These are phyloP conservation scores for Crucibulum parvulum DNA, from an alignment of 1,284 basidiomycete species.

Conservation along the genomic window DNA sequence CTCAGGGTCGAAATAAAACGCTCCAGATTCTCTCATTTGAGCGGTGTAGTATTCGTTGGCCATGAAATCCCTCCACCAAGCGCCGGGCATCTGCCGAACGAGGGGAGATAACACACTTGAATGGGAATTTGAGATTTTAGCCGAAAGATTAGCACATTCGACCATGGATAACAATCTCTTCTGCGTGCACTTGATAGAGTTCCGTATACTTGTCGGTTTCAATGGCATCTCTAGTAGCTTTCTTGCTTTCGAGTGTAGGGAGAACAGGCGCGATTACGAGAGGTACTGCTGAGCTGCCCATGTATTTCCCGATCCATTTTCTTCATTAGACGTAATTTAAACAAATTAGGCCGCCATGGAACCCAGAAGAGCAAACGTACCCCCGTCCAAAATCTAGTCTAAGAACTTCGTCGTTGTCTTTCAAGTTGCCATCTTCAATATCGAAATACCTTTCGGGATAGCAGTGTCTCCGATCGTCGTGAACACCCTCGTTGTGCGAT, in stretches of 20 bases:
- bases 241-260: constrained; percentile 40
- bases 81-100: constrained; percentile 12
- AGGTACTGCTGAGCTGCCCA: constrained; percentile 27
- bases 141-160: not conserved
- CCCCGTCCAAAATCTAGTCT: constrained; percentile 39
- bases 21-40: too few relatives aligned
- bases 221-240: constrained; percentile 37
- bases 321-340: constrained; percentile 8
- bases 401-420: constrained; percentile 21
- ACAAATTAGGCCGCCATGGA: not conserved
- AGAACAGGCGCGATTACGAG: constrained; percentile 38
- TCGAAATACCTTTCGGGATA: constrained; percentile 36
- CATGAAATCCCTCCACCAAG: constrained; percentile 9
- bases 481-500: constrained; percentile 32
- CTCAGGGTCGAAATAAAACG: too few relatives aligned
- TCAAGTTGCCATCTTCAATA: constrained; percentile 22
- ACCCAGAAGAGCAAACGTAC: constrained; percentile 12
- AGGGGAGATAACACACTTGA: constrained; percentile 24
- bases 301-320: constrained; percentile 29
- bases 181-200: constrained; percentile 19
- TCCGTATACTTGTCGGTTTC: constrained; percentile 23
- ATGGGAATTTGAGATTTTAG: constrained; percentile 19
- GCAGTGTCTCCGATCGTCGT: constrained; percentile 34
- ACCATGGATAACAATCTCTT: not conserved
- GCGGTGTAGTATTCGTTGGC: too few relatives aligned